Percentiles rank a stretch among this genome's conserved stretches.
Conservation (phyloP, 2,329 filamentous ascomycete species). For the Chrysoporthe cubensis region DNA sequence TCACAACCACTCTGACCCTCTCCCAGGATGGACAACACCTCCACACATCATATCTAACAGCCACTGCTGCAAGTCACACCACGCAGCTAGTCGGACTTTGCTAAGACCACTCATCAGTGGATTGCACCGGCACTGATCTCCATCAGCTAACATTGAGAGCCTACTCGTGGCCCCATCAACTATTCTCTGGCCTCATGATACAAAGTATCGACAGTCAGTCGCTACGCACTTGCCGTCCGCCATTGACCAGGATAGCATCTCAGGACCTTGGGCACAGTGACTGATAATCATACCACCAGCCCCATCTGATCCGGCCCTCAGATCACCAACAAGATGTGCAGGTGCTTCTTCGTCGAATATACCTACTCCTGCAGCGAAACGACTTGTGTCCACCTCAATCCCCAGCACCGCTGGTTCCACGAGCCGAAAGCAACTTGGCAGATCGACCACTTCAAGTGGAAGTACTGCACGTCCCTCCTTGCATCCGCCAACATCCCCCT, state of each 20-base stretch:
- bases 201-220: not conserved
- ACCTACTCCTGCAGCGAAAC: slow-evolving; percentile 9
- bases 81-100: not conserved
- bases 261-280: not conserved
- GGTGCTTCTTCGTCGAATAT: slow-evolving; percentile 19
- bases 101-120: not conserved
- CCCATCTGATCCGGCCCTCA: not conserved
- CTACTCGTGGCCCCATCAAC: not conserved
- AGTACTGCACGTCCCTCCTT: slow-evolving; percentile 16
- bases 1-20: too few species aligned
- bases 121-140: not conserved
- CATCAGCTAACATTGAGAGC: not conserved
- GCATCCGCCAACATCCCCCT: too few species aligned
- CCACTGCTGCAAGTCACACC: not conserved
- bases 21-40: not conserved
- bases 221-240: not conserved
- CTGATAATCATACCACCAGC: not conserved
- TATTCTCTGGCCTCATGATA: too few species aligned
- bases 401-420: slow-evolving; percentile 2
- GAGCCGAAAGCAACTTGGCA: slow-evolving; percentile 7
- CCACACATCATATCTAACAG: not conserved
- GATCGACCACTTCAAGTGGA: slow-evolving; percentile 17
- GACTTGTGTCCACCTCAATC: slow-evolving; percentile 9
- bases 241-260: not conserved
- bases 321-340: slow-evolving; percentile 18